Base-by-base conservation (phyloP, 108 stramenopile species). In the Pseudonitzschia pungens region DNA sequence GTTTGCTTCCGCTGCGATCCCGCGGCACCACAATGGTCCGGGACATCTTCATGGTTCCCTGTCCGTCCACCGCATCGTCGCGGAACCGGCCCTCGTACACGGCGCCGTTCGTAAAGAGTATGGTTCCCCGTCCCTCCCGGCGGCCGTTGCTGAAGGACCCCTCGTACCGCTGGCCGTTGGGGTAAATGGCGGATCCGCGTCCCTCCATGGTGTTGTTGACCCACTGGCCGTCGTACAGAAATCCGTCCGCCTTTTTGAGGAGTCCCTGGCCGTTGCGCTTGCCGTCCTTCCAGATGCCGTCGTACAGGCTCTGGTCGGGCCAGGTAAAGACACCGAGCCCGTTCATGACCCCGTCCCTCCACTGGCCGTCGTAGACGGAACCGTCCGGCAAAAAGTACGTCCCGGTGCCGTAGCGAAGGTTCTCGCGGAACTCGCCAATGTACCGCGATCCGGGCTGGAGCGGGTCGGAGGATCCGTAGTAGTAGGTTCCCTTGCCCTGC, bases 181-280 rank as follows among this genome's bases (percentile, higher is more conserved):
- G 93, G 76, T 94, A 95, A 16, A 70, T 76, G 14, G 89, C 88
- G 9, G 76, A 72, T n/a, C 97, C 97, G 22, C 85, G 75, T 10
- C 97, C 97, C 68, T 95, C 94, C 93, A 96, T 96, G 7, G 86
- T 77, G 79, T 94, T 95, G 43, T 86, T 76, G 12, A 86, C 85
- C 94, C 94, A 97, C 52, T 78, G 82, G 9, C 97, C 97, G 71
- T 96, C 94, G 72, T 97, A 97, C 9, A 77, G 66, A 73, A 93
- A 93, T 0, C 96, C 93, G 77, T 93, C 89, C 18, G 89, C 71
- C 9, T 82, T 80, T 26, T 83, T 76, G 55, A 96, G 77, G 29
- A 85, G 65, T 11, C 96, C 96, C 56, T 83, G 79, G 15, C 91
- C 88, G 59, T 88, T 42, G n/a, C 94, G 84, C 54, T 87, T 84